Base-by-base conservation (phyloP, 169 alveolate species). In the Babesia gibsoni region DNA sequence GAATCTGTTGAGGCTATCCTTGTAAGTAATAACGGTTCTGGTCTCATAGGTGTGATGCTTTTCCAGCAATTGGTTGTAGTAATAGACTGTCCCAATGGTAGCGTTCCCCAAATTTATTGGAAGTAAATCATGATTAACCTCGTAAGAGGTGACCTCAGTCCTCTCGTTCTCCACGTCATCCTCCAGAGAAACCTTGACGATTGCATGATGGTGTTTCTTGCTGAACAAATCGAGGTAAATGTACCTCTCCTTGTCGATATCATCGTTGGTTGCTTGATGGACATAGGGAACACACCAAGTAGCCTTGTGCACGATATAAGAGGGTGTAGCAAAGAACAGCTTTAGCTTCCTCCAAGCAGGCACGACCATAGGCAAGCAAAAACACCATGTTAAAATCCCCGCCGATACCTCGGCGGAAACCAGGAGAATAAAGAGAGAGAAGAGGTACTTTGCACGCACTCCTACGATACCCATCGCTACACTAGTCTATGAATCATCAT, bases 151-250 rank as follows among this genome's bases (percentile, higher is more conserved):
- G 22, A 77, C 45, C 41, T 67, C 25, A n/a, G 67, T 66, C 10
- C 85, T 46, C 20, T 49, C 4, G 65, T 77, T 67, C 0, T 9
- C 42, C 12, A 16, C 25, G 32, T 77, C 85, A 56, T 67, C 81
- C 27, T 48, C 72, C 23, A 25, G 37, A 5, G 22, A 23, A 1
- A 48, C 29, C 25, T n/a, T 54, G 16, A 50, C 63, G 0, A 77
- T 77, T 42, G 58, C 67, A 18, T 63, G 32, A 18, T 67, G 73
- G 25, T 77, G 82, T 2, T 50, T 4, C 10, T 37, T 58, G 36
- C 85, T 77, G 54, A 67, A 66, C 68, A 77, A 29, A 73, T 77
- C 63, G 4, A 77, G 3, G 61, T 20, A 53, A 2, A 77, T 54
- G 37, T 66, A 77, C 63, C 67, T 77, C 48, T 43, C 37, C 1